Base-by-base conservation (phyloP, 2,329 filamentous ascomycete species). In the Colletotrichum melonis region DNA sequence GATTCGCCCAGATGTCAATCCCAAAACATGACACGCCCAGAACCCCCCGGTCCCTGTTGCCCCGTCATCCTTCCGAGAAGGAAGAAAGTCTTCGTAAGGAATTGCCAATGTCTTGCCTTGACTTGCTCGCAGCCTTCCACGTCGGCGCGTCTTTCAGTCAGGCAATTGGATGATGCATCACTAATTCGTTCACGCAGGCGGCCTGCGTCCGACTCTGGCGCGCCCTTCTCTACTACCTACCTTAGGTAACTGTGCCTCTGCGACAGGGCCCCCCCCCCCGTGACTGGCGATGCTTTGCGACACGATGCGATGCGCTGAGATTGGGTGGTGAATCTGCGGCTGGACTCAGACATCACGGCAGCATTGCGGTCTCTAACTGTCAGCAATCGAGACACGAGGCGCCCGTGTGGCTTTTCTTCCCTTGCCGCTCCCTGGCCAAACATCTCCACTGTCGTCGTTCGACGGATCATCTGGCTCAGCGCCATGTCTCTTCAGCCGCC, bases 81-180 rank as follows among this genome's bases (percentile, higher is more conserved):
- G n/a, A 35, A 42, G n/a, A 19, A 9, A 49, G 24, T 63, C 65
- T 52, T 35, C 24, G 65, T 67, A 30, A 60, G 64, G 35, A 32
- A 59, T 35, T 55, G 62, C 14, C 62, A 64, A 67, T 69, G 69
- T 69, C 59, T 69, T 56, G 12, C 19, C 24, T 69, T 68, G 63
- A 49, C 64, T 72, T 72, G 69, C 69, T 62, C 2, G 54, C 22
- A 63, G 69, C 59, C 69, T 30, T 62, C 63, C 69, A 68, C 63
- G 64, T 68, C 64, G 26, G 26, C 59, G 24, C 32, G 7, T 30
- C n/a, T 30, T 14, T 26, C 22, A 55, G 52, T 49, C 30, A 54
- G 14, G 26, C 7, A 19, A 14, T 42, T 42, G 38, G 38, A 42
- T 42, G 38, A 42, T 42, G 38, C 14, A 42, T n/a, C 42, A 49